Percentiles rank a stretch among this genome's conserved stretches.
phyloP scores from a whole-genome alignment of 1,284 basidiomycete species.

The Heterobasidion irregulare region DNA sequence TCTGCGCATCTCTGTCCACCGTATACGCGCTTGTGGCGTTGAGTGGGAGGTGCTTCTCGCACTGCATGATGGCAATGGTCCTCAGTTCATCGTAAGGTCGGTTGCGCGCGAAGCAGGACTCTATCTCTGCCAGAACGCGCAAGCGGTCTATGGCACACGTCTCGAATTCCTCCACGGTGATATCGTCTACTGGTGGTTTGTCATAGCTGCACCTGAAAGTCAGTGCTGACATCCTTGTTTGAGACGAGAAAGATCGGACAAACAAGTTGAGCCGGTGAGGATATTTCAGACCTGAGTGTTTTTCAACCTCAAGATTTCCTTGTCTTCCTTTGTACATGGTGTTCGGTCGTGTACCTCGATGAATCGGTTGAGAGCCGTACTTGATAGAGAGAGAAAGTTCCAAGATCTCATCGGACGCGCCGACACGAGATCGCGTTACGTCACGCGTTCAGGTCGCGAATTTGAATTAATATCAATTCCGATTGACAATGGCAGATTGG shows the following conservation, averaged over 20 bases:
- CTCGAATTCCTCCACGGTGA: slow-evolving; percentile 97
- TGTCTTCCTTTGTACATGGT: slow-evolving; percentile 1
- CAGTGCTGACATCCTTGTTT: slow-evolving; percentile 1
- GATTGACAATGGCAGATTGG: background rate
- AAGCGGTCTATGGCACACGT: slow-evolving; percentile 85
- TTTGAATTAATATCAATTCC: background rate
- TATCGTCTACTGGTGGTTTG: slow-evolving; percentile 79
- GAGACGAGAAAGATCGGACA: slow-evolving; percentile 18
- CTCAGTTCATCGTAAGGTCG: slow-evolving; percentile 72
- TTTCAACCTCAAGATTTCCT: slow-evolving; percentile 15
- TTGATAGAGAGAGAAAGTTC: background rate
- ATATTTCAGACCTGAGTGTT: slow-evolving; percentile 32
- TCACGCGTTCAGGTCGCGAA: slow-evolving; percentile 7
- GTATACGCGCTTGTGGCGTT: slow-evolving; percentile 47
- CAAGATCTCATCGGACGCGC: background rate
- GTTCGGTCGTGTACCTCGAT: background rate
- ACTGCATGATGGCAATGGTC: slow-evolving; percentile 50
- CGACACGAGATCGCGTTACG: slow-evolving; percentile 8
- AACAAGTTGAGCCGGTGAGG: slow-evolving; percentile 80
- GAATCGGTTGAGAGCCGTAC: background rate
- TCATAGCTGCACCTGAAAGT: slow-evolving; percentile 57
- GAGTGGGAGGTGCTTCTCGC: slow-evolving; percentile 69
- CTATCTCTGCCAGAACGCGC: slow-evolving; percentile 90
- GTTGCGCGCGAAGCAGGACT: slow-evolving; percentile 85
- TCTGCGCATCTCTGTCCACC: slow-evolving; percentile 51